These are phyloP conservation scores for Spinacia oleracea DNA, from an alignment of 179 eudicot genomes.

Conservation along the genomic window DNA sequence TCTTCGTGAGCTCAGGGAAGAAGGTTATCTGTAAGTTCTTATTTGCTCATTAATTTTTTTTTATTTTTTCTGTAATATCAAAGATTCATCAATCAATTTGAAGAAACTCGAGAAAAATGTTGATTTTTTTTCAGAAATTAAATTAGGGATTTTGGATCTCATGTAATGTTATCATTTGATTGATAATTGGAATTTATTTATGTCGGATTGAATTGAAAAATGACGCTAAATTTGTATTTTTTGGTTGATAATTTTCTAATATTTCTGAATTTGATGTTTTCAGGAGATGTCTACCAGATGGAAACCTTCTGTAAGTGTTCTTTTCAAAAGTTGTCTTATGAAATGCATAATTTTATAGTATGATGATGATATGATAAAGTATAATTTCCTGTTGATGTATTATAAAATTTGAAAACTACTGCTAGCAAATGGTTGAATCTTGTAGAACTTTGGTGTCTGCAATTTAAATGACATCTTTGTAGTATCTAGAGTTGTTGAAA, in stretches of 20 bases:
- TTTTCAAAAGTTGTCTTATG: constrained; percentile 2
- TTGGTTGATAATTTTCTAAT: background rate
- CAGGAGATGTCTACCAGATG: constrained; percentile 78
- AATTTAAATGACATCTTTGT: background rate
- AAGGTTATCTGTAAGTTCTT: constrained; percentile 63
- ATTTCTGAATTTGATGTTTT: constrained; percentile 11
- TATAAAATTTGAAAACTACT: background rate
- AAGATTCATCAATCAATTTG: background rate
- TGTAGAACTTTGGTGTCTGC: background rate
- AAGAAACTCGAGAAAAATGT: background rate
- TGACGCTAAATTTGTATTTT: background rate
- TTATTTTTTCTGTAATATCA: too few relatives aligned
- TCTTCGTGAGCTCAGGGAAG: constrained; percentile 63
- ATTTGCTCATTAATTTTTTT: background rate
- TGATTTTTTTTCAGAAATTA: background rate
- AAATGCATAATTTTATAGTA: background rate
- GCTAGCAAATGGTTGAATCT: background rate
- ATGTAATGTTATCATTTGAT: background rate
- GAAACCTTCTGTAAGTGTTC: constrained; percentile 79
- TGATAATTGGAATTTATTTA: background rate
- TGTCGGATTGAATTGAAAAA: background rate
- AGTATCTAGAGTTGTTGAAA: background rate
- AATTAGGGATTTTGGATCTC: constrained; percentile 30
- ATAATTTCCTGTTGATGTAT: background rate
- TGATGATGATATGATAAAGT: background rate